phyloP scores from a whole-genome alignment of 2,329 filamentous ascomycete species.

The Trichocomaceae sp. region DNA sequence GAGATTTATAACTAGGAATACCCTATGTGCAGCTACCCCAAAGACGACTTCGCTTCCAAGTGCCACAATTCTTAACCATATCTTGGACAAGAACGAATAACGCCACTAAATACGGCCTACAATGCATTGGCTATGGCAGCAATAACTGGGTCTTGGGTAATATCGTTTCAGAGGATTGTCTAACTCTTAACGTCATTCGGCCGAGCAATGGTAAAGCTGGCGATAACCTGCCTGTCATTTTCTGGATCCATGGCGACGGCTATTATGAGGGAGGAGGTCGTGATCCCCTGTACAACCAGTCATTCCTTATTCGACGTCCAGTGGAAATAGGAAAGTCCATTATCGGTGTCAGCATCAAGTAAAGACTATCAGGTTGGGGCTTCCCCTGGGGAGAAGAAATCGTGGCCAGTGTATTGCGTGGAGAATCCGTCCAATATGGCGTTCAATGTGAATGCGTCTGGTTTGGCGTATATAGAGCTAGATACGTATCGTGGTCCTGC shows the following conservation, averaged over 20 bases:
- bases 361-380: slow-evolving; percentile 37
- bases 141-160: slow-evolving; percentile 27
- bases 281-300: slow-evolving; percentile 32
- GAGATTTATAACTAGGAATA: slow-evolving; percentile 1
- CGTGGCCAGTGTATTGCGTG: slow-evolving; percentile 6
- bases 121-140: slow-evolving; percentile 64
- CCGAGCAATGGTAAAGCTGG: slow-evolving; percentile 45
- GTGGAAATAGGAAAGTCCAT: slow-evolving; percentile 32
- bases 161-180: slow-evolving; percentile 57
- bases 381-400: slow-evolving; percentile 18
- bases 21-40: slow-evolving; percentile 67
- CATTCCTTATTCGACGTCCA: slow-evolving; percentile 37
- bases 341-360: slow-evolving; percentile 47
- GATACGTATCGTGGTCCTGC: slow-evolving; percentile 5
- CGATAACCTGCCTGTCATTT: slow-evolving; percentile 34
- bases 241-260: slow-evolving; percentile 46
- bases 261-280: slow-evolving; percentile 30
- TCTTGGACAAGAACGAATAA: slow-evolving; percentile 54
- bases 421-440: slow-evolving; percentile 6
- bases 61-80: slow-evolving; percentile 54
- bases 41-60: slow-evolving; percentile 60
- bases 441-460: slow-evolving; percentile 7
- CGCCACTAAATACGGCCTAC: slow-evolving; percentile 51
- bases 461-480: slow-evolving; percentile 4
- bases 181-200: slow-evolving; percentile 56